Conservation (phyloP, 345 rosid species). For the Capsella bursapastoris region DNA sequence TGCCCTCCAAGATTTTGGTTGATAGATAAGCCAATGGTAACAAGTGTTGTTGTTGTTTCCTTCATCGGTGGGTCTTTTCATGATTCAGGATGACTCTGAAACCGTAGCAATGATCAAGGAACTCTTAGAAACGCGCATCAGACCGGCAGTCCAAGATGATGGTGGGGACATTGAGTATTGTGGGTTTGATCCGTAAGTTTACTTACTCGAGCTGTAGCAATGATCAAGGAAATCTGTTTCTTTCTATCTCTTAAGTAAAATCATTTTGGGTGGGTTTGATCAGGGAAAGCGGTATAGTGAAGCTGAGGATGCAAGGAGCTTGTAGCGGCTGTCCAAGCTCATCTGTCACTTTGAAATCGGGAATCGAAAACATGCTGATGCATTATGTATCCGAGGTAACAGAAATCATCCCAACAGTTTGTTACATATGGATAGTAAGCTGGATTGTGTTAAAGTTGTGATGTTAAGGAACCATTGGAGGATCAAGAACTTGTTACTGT, state of each 20-base stretch:
- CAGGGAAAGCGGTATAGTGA: slow-evolving; percentile 89
- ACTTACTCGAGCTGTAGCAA: slow-evolving; percentile 12
- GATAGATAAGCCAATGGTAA: slow-evolving; percentile 2
- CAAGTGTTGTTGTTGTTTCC: background rate
- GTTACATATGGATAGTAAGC: background rate
- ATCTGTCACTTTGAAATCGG: slow-evolving; percentile 94
- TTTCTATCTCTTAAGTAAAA: background rate
- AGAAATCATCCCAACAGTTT: slow-evolving; percentile 1
- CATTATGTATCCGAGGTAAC: slow-evolving; percentile 94
- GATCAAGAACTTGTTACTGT: slow-evolving; percentile 3
- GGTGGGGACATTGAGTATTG: slow-evolving; percentile 95
- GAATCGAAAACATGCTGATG: slow-evolving; percentile 99
- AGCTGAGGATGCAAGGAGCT: slow-evolving; percentile 94
- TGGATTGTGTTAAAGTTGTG: background rate
- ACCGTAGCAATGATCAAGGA: slow-evolving; percentile 97
- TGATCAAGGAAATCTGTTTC: background rate
- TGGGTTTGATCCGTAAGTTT: slow-evolving; percentile 81
- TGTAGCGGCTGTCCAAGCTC: slow-evolving; percentile 99
- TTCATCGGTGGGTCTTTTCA: background rate
- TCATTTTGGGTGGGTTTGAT: slow-evolving; percentile 14
- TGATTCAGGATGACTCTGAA: slow-evolving; percentile 88
- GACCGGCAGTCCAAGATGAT: slow-evolving; percentile 98
- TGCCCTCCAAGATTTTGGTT: background rate
- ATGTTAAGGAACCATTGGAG: background rate
- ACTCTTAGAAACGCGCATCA: slow-evolving; percentile 87